Evolutionary conservation across 495 filamentous ascomycete genomes (phyloP).

Genomic region (Neurospora cerealis): DNA sequence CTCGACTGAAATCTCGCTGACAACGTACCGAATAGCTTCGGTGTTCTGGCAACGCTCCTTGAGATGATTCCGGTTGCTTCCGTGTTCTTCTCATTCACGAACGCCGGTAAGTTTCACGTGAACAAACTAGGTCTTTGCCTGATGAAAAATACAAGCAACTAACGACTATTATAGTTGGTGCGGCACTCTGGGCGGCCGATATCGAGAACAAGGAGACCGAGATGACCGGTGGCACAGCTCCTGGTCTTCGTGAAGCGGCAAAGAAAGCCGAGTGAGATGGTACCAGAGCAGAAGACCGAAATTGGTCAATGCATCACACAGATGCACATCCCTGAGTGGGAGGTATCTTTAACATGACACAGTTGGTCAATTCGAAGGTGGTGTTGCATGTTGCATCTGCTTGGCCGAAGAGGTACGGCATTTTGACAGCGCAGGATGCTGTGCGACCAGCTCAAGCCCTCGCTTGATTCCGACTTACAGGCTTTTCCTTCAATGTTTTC

Average conservation of each 20-base stretch:
- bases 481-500: neutral
- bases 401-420: constrained; percentile 14
- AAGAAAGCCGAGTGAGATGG: constrained; percentile 43
- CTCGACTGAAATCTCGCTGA: neutral
- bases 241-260: constrained; percentile 41
- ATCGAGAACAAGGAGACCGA: constrained; percentile 54
- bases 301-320: constrained; percentile 14
- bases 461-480: neutral
- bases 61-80: constrained; percentile 79
- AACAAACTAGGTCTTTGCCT: neutral
- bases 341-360: constrained; percentile 3
- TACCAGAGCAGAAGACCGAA: constrained; percentile 16
- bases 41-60: constrained; percentile 61
- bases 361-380: constrained; percentile 1
- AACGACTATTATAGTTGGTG: constrained; percentile 47
- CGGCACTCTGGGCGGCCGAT: constrained; percentile 89
- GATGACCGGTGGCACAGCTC: constrained; percentile 42
- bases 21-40: constrained; percentile 52
- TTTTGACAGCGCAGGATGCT: constrained; percentile 18
- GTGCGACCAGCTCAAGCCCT: constrained; percentile 7
- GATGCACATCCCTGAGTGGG: neutral
- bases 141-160: constrained; percentile 5
- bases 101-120: constrained; percentile 45
- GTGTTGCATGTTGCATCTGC: constrained; percentile 7
- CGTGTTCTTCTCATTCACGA: constrained; percentile 82